Base-by-base conservation (phyloP, 1,139 yeast species). In the Candida sp. region DNA sequence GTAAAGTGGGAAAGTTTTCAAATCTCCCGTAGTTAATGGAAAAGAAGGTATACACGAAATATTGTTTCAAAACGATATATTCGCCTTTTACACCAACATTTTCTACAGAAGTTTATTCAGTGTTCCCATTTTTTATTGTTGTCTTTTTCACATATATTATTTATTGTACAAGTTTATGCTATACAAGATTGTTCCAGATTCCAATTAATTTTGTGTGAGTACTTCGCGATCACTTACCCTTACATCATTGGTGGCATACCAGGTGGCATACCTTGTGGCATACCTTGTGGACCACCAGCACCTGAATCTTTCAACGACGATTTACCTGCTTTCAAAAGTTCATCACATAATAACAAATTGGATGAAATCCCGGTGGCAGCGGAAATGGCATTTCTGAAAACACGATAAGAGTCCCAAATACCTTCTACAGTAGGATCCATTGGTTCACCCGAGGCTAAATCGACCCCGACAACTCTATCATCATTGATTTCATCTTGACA, bases 371-470 rank as follows among this genome's bases (percentile, higher is more conserved):
- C 97, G 4, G 95, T 86, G 36, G 98, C 97, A 42, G 96, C 84
- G 43, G 91, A 83, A 45, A 95, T 73, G 22, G 97, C 96, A 63
- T 95, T 93, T 70, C 99, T 82, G 48, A 93, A 71, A 36, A 93
- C 99, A 54, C 99, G 76, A 73, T 81, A 93, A 33, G 96, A 87
- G 68, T 95, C 99, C 95, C 97, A 95, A 47, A 95, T 81, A 48
- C 99, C 99, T 61, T 89, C 97, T 44, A 87, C 79, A 7, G 89
- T 75, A 39, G 99, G 98, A 61, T 93, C 98, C 80, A 93, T 85
- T 43, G 98, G 95, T 59, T 91, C 97, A 36, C 99, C 99, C 11
- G 93, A 79, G 48, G 81, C 79, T 54, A 95, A 77, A 63, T 95
- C 97, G 45, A 95, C 83, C 46, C 99, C 99, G 38, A 91, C 97